phyloP scores from a whole-genome alignment of 2,329 filamentous ascomycete species.

The Clarireedia hainanense region DNA sequence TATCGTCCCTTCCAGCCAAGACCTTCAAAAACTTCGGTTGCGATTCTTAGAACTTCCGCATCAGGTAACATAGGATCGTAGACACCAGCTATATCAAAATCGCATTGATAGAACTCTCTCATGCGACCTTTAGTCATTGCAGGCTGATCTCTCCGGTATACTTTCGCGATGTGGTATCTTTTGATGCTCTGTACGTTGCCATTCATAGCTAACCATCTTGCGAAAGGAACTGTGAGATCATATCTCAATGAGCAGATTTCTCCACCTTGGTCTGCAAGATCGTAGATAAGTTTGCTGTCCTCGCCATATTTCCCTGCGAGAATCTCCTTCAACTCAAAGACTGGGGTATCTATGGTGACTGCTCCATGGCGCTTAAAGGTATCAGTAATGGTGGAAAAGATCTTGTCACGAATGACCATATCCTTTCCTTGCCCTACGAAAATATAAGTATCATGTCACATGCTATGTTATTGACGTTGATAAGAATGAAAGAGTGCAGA shows the following conservation, averaged over 20 bases:
- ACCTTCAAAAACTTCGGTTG: constrained; percentile 76
- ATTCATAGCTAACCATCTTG: constrained; percentile 91
- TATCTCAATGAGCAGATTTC: constrained; percentile 80
- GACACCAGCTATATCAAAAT: constrained; percentile 85
- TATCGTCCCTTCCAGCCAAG: constrained; percentile 58
- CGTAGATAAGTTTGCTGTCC: constrained; percentile 87
- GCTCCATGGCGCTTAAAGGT: constrained; percentile 81
- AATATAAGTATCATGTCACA: constrained; percentile 19
- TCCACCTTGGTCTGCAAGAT: constrained; percentile 79
- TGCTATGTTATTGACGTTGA: background rate
- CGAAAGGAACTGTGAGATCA: constrained; percentile 83
- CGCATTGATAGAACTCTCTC: constrained; percentile 96
- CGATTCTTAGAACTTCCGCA: constrained; percentile 78
- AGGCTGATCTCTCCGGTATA: constrained; percentile 74
- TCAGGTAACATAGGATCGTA: constrained; percentile 92
- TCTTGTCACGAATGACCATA: constrained; percentile 73
- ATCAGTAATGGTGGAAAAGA: constrained; percentile 66
- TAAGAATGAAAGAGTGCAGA: background rate
- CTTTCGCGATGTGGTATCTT: constrained; percentile 92
- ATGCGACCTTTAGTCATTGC: constrained; percentile 87
- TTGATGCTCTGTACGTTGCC: constrained; percentile 71
- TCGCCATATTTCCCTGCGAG: constrained; percentile 87
- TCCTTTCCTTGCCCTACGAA: constrained; percentile 59
- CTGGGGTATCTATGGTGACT: constrained; percentile 70
- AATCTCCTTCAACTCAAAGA: constrained; percentile 83